Base-by-base conservation (phyloP, 2,329 filamentous ascomycete species). In the Cytospora schulzeri region DNA sequence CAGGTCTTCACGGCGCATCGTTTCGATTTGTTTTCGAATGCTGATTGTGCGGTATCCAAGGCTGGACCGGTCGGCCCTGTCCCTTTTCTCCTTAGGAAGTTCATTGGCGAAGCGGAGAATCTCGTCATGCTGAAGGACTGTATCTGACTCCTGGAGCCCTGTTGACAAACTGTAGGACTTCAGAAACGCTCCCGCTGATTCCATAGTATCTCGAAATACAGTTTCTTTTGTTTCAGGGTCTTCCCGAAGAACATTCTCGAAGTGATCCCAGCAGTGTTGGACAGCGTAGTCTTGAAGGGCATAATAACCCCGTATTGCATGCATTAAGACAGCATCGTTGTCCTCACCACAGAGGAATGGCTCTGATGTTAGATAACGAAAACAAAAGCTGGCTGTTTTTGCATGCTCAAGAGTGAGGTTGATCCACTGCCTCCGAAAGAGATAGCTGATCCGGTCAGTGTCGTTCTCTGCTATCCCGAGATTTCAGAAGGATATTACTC, bases 331-430 rank as follows among this genome's bases (percentile, higher is more conserved):
- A 24, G 12, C 2, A 3, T 1, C 4, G 38, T n/a, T 11, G 19
- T 41, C 38, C 19, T 41, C 56, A 12, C 26, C 6, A 17, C 50
- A 52, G 24, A 26, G 22, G 28, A 58, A 58, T 11, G 56, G 41
- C 26, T 24, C 3, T 2, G 56, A 58, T 7, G 28, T 58, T 2
- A 58, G 41, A 26, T 58, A 58, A 7, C 26, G 41, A 2, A 58
- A 50, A 22, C 56, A 58, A n/a, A 58, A 58, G 17, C 19, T 58
- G 26, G 56, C 56, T 24, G 41, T 22, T 17, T 58, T 26, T 26
- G 56, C 56, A 50, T 58, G 56, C 38, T 50, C 56, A 7, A 58
- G 26, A 4, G 9, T 8, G 24, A 1, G 19, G 19, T 58, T 33
- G 38, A 58, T 15, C 56, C 38, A 58, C 6, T 3, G 24, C 8